These are phyloP conservation scores for Vitellaria paradoxa DNA, from an alignment of 179 eudicot species.

Conservation along the genomic window DNA sequence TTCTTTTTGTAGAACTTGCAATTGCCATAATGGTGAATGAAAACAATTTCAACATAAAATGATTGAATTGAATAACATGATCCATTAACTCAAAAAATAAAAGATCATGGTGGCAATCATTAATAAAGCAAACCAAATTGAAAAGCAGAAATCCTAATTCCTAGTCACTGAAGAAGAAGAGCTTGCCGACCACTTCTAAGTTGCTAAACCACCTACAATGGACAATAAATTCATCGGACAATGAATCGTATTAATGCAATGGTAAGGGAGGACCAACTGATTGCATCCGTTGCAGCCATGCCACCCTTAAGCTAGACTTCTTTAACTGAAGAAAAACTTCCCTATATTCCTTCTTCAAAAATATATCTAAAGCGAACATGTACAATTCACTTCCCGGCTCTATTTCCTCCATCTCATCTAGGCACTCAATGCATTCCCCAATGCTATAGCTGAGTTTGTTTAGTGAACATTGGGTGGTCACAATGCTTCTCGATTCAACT, in stretches of 20 bases:
- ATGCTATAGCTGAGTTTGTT: conserved; percentile 24
- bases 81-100: too few species aligned
- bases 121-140: not conserved
- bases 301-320: conserved; percentile 28
- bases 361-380: conserved; percentile 35
- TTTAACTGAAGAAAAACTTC: conserved; percentile 36
- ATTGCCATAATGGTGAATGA: not conserved
- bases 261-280: conserved; percentile 22
- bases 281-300: conserved; percentile 36
- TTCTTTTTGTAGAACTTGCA: not conserved
- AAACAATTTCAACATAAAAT: not conserved
- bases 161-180: not conserved
- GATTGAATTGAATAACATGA: too few species aligned
- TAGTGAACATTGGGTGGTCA: conserved; percentile 21
- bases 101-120: not conserved
- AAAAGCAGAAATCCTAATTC: not conserved
- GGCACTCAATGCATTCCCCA: conserved; percentile 39
- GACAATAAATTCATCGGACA: not conserved
- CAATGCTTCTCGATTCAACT: conserved; percentile 23
- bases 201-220: not conserved
- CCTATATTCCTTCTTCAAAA: conserved; percentile 36
- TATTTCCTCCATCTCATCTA: conserved; percentile 30
- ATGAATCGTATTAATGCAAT: not conserved
- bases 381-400: conserved; percentile 36
- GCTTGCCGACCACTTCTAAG: not conserved